Conservation (phyloP, 495 filamentous ascomycete species). For the Tuber magnatum region DNA sequence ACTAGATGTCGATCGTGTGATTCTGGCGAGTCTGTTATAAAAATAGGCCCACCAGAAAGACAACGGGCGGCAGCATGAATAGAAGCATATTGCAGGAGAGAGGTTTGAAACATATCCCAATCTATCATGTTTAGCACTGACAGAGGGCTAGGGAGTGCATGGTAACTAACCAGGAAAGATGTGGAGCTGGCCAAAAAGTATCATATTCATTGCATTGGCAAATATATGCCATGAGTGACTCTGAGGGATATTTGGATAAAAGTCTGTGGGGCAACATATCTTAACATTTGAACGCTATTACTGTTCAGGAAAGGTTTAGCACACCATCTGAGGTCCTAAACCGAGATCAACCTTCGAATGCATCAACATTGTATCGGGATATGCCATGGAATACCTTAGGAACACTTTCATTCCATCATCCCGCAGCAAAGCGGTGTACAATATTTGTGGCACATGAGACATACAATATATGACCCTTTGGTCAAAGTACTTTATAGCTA, state of each 20-base stretch:
- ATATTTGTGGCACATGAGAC: conserved; percentile 72
- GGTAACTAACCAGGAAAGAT: conserved; percentile 44
- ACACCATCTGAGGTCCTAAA: conserved; percentile 30
- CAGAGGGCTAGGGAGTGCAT: too few relatives aligned
- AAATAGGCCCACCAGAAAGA: conserved; percentile 81
- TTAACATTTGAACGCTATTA: not conserved
- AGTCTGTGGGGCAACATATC: conserved; percentile 68
- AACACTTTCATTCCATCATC: conserved; percentile 48
- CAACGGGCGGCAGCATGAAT: conserved; percentile 87
- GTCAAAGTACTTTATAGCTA: conserved; percentile 60
- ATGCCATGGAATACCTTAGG: not conserved
- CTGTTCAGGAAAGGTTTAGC: not conserved
- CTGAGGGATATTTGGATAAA: conserved; percentile 66
- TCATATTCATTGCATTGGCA: conserved; percentile 78
- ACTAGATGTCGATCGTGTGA: conserved; percentile 67
- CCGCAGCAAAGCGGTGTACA: conserved; percentile 77
- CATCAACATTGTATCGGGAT: not conserved
- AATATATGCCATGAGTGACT: conserved; percentile 92
- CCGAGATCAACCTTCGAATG: not conserved
- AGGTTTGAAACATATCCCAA: conserved; percentile 99
- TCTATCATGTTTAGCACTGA: conserved; percentile 44
- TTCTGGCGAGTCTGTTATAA: conserved; percentile 81
- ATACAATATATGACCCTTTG: conserved; percentile 81
- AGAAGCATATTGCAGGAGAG: conserved; percentile 58
- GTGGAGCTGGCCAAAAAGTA: conserved; percentile 67